Conservation (phyloP, 202 grass and related monocot species). For the Eragrostis tef region DNA sequence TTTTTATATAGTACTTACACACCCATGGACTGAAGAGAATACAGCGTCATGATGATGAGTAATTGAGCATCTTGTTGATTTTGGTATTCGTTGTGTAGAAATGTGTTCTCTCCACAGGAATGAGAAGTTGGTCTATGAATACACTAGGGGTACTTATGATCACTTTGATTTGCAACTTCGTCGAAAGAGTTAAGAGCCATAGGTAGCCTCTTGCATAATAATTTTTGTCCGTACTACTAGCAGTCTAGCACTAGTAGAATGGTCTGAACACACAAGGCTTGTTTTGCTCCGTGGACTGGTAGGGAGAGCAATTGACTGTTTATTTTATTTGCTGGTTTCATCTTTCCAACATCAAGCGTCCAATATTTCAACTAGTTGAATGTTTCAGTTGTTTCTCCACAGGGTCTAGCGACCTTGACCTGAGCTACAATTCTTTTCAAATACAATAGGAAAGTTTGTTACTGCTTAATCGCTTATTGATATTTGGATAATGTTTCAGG, state of each 20-base stretch:
- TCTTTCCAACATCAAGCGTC: slow-evolving; percentile 27
- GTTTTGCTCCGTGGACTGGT: background rate
- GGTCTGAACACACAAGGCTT: background rate
- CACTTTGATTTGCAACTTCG: background rate
- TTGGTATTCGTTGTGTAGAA: background rate
- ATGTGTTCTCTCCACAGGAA: background rate
- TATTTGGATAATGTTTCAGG: slow-evolving; percentile 49
- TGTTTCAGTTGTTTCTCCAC: slow-evolving; percentile 32
- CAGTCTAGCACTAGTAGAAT: slow-evolving; percentile 6
- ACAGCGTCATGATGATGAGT: background rate
- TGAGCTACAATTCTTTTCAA: slow-evolving; percentile 36
- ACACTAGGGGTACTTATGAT: background rate
- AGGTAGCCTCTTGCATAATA: background rate
- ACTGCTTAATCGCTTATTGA: background rate
- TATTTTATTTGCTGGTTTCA: background rate
- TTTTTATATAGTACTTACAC: background rate
- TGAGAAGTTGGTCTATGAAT: background rate
- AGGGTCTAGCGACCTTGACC: slow-evolving; percentile 40
- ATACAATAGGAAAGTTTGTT: slow-evolving; percentile 28
- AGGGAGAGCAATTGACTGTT: slow-evolving; percentile 20
- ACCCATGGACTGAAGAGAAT: background rate
- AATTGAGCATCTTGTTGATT: background rate
- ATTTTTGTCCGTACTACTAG: background rate
- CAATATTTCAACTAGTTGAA: slow-evolving; percentile 41
- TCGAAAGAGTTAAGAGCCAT: background rate